These are phyloP conservation scores for Suillus spraguei DNA, from an alignment of 768 basidiomycete species.

Conservation along the genomic window DNA sequence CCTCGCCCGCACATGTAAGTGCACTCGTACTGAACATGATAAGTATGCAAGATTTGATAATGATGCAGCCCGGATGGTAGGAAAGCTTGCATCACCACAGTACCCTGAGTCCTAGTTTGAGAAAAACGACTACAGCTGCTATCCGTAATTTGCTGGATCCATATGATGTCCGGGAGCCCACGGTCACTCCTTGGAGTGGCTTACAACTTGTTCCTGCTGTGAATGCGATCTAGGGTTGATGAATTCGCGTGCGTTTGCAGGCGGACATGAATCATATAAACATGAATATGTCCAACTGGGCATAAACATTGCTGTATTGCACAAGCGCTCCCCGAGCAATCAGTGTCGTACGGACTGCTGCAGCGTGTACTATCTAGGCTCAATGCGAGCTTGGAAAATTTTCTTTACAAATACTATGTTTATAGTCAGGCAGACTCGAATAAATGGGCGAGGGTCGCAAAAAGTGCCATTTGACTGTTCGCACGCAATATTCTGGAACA, in stretches of 20 bases:
- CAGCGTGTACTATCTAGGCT: not conserved
- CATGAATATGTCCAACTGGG: not conserved
- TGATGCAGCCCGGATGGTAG: not conserved
- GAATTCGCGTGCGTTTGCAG: not conserved
- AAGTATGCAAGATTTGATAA: not conserved
- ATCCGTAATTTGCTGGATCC: not conserved
- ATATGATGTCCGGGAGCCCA: no score
- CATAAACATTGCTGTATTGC: not conserved
- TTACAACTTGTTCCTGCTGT: not conserved
- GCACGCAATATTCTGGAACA: no score
- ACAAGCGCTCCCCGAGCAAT: not conserved
- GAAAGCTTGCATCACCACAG: not conserved
- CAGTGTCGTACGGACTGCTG: not conserved
- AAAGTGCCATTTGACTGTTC: not conserved
- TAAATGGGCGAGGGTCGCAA: not conserved
- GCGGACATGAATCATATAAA: not conserved
- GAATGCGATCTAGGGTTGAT: not conserved
- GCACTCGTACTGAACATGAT: not conserved
- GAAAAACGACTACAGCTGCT: not conserved
- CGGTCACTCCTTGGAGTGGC: no score
- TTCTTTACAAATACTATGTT: not conserved
- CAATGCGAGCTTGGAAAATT: not conserved
- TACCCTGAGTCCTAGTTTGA: not conserved
- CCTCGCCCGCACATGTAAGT: no score
- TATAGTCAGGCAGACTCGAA: not conserved